These are phyloP conservation scores for Acephala macrosclerotiorum DNA, from an alignment of 2,329 filamentous ascomycete genomes.

Conservation along the genomic window DNA sequence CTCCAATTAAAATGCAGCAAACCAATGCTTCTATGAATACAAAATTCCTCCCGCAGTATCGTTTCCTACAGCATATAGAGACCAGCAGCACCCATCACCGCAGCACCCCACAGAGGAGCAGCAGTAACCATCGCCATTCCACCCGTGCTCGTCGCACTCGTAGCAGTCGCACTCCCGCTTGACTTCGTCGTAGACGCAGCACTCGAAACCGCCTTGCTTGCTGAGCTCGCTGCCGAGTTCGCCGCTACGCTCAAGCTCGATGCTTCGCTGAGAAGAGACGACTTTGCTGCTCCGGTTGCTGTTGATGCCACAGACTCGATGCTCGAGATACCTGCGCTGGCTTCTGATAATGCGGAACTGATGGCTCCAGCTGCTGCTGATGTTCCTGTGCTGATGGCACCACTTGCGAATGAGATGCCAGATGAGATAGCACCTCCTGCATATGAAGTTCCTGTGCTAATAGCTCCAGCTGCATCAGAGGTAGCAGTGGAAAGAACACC, in stretches of 20 bases:
- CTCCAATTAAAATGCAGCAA: neutral
- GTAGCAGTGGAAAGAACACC: conserved; percentile 14
- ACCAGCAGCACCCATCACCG: conserved; percentile 25
- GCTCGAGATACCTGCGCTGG: conserved; percentile 12
- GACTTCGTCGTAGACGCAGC: neutral
- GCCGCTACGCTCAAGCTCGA: conserved; percentile 17
- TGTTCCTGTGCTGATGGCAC: conserved; percentile 15
- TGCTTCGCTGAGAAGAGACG: conserved; percentile 16
- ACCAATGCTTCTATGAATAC: neutral
- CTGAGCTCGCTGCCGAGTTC: conserved; percentile 6
- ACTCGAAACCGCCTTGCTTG: neutral
- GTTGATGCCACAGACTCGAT: conserved; percentile 21
- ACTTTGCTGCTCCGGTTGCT: conserved; percentile 25
- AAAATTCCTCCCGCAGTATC: neutral
- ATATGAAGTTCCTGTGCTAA: neutral
- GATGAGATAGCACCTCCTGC: conserved; percentile 18
- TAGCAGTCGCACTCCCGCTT: neutral
- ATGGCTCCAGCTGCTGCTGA: conserved; percentile 11
- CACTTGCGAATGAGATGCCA: conserved; percentile 12
- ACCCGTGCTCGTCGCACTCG: neutral
- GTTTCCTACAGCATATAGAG: neutral
- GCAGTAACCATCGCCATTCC: conserved; percentile 25
- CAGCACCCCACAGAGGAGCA: conserved; percentile 26
- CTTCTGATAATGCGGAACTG: conserved; percentile 16
- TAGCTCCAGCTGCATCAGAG: neutral